Evolutionary conservation across 129 eudicot species (phyloP), one percentile per base, ranked within the genome.

Genomic region (Pulicaria dysenterica): DNA sequence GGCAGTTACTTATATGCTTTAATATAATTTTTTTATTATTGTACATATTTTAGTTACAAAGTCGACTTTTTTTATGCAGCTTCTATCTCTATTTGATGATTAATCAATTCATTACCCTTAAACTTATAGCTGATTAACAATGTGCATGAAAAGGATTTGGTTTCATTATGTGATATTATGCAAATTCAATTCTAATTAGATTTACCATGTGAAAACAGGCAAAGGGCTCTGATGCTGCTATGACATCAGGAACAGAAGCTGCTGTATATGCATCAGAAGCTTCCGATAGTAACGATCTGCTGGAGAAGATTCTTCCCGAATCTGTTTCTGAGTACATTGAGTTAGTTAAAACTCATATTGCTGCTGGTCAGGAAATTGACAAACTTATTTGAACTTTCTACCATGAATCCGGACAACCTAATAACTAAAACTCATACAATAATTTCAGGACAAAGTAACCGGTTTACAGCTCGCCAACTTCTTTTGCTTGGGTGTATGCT

Each of bases 221-320:
- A 62, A 95, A 95, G 80, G 99, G 99, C 17, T 90, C 97, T 63
- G 96, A 91, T 81, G 99, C 99, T 16, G 97, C 97, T 43, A 80
- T 78, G 85, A 80, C 97, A 44, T 76, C 78, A 74, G 99, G 99
- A 58, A 82, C 94, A 37, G 99, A 95, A 86, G 89, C 99, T n/a
- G 83, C 94, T 17, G 97, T 95, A 38, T 95, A 95, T 69, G 99
- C 99, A 57, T 87, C 96, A 44, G 99, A 90, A 88, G 99, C 99
- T 72, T 84, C 99, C 16, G 91, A 86, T 76, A 86, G 76, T 62
- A 90, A 90, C 50, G 97, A 95, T 63, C 97, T 95, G 47, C 88
- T 95, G 4, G 99, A 95, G 41, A 81, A 72, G 74, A 64, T 95
- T 76, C 96, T 95, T 62, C 99, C 99, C 13, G 89, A 86, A 24